phyloP scores from a whole-genome alignment of 1,284 basidiomycete species.

The Melampsora americana region DNA sequence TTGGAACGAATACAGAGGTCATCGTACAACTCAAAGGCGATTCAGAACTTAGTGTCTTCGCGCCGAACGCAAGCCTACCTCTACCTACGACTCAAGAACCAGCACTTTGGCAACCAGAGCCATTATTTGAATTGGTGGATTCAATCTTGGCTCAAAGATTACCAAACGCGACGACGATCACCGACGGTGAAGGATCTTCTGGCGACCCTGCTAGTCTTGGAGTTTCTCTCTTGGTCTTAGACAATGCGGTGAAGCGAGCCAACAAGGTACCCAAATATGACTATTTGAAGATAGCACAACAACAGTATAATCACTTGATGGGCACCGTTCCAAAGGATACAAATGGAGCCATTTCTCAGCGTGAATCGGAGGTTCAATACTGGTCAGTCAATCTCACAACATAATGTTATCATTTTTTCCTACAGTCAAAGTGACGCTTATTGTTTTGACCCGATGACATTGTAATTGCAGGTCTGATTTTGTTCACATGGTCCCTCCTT shows the following conservation, averaged over 20 bases:
- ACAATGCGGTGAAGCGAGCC: slow-evolving; percentile 55
- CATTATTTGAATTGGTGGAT: slow-evolving; percentile 24
- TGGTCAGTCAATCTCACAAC: slow-evolving; percentile 46
- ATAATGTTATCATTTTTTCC: neutral
- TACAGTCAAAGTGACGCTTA: neutral
- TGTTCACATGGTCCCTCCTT: slow-evolving; percentile 53
- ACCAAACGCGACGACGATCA: slow-evolving; percentile 6
- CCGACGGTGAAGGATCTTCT: slow-evolving; percentile 61
- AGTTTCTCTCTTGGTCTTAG: slow-evolving; percentile 65
- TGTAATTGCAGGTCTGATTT: slow-evolving; percentile 47
- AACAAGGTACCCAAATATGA: slow-evolving; percentile 17
- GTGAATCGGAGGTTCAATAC: slow-evolving; percentile 35
- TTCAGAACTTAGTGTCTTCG: slow-evolving; percentile 29
- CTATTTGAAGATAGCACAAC: slow-evolving; percentile 30
- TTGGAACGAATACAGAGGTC: slow-evolving; percentile 25
- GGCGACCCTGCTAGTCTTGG: slow-evolving; percentile 80
- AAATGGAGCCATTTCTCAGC: slow-evolving; percentile 52
- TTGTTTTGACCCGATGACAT: slow-evolving; percentile 55
- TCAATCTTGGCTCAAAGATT: slow-evolving; percentile 16
- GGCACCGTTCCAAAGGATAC: slow-evolving; percentile 47
- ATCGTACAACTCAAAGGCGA: slow-evolving; percentile 18
- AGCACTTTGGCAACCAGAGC: neutral
- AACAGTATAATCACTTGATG: slow-evolving; percentile 50
- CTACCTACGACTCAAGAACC: neutral
- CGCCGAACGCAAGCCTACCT: slow-evolving; percentile 12